Conservation (phyloP, 2,329 filamentous ascomycete species). For the Chalaropsis ovoidea region DNA sequence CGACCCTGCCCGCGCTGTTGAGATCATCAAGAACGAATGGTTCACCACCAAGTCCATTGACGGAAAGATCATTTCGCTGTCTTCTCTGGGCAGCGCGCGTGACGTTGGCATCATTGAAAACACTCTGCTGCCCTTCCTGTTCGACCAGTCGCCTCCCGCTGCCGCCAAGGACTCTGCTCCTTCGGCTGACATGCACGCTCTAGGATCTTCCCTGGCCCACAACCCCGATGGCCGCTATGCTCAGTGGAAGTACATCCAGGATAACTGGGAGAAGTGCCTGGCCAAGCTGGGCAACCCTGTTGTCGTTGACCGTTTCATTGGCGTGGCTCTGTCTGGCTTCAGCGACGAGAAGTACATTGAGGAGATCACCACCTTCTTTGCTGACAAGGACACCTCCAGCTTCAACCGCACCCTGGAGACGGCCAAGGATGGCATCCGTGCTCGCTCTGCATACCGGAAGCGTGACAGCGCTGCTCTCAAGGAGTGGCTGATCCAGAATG, state of each 20-base stretch:
- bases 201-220: slow-evolving; percentile 58
- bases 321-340: slow-evolving; percentile 67
- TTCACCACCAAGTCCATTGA: slow-evolving; percentile 73
- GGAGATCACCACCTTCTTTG: slow-evolving; percentile 79
- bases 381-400: slow-evolving; percentile 69
- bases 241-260: slow-evolving; percentile 78
- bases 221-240: slow-evolving; percentile 64
- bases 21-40: slow-evolving; percentile 77
- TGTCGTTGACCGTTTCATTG: slow-evolving; percentile 79
- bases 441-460: slow-evolving; percentile 69
- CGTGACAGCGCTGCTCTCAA: slow-evolving; percentile 62
- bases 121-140: slow-evolving; percentile 67
- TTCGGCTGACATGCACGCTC: slow-evolving; percentile 76
- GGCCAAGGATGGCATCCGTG: slow-evolving; percentile 74
- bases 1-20: slow-evolving; percentile 58
- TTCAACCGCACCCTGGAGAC: slow-evolving; percentile 82
- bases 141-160: slow-evolving; percentile 48
- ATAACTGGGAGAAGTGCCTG: slow-evolving; percentile 66
- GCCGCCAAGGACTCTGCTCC: slow-evolving; percentile 55
- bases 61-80: slow-evolving; percentile 76
- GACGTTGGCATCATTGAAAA: slow-evolving; percentile 55
- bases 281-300: slow-evolving; percentile 72
- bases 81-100: slow-evolving; percentile 63
- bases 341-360: slow-evolving; percentile 56
- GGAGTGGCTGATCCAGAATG: slow-evolving; percentile 62